Conservation (phyloP, 768 basidiomycete species). For the Pleurotus cornucopiae region DNA sequence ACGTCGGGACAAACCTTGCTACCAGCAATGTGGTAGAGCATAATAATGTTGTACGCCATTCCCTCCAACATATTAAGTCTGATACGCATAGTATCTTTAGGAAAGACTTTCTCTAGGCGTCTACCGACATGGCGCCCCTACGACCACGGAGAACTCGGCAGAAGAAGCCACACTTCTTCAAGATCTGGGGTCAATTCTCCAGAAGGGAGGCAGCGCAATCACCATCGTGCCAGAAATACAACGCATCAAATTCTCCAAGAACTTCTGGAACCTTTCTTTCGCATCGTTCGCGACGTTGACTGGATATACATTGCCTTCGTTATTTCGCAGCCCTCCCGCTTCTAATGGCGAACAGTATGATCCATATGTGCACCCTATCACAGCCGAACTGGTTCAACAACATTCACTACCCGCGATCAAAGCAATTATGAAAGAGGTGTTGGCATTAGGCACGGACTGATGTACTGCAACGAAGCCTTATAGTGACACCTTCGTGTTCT, state of each 20-base stretch:
- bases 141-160: constrained; percentile 35
- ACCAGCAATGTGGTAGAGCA: constrained; percentile 48
- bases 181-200: constrained; percentile 41
- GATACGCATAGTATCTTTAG: constrained; percentile 21
- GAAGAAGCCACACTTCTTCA: constrained; percentile 36
- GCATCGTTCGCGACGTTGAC: constrained; percentile 50
- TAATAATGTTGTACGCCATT: constrained; percentile 40
- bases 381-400: constrained; percentile 34
- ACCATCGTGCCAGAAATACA: constrained; percentile 56
- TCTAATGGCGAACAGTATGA: constrained; percentile 28
- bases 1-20: constrained; percentile 47
- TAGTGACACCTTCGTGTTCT: background rate
- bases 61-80: background rate
- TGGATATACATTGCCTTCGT: constrained; percentile 42
- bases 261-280: constrained; percentile 60
- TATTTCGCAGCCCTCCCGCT: constrained; percentile 45
- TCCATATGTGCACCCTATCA: constrained; percentile 35
- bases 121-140: constrained; percentile 42
- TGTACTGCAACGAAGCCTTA: too few species aligned
- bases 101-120: constrained; percentile 51
- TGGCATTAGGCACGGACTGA: constrained; percentile 30
- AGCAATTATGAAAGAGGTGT: constrained; percentile 41
- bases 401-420: constrained; percentile 45
- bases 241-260: constrained; percentile 57
- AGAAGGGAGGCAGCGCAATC: constrained; percentile 42